Evolutionary conservation across 106 monocot species (phyloP).

Genomic region (Phalaenopsis aphrodite): DNA sequence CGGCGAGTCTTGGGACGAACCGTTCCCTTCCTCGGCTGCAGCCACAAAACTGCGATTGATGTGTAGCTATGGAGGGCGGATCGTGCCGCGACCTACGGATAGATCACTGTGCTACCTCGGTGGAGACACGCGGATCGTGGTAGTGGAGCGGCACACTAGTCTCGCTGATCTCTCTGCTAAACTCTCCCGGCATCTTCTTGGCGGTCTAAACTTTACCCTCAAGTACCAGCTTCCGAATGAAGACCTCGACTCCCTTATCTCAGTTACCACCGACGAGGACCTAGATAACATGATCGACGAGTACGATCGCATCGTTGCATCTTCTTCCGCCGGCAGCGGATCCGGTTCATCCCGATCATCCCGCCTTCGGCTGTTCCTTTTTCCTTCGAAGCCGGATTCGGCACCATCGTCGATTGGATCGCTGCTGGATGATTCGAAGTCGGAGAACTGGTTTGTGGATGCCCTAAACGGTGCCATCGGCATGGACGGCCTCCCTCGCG

Average conservation of each 20-base stretch:
- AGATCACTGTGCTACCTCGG: conserved; percentile 90
- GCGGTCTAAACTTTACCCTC: conserved; percentile 48
- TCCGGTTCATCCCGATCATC: conserved; percentile 19
- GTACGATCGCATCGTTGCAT: conserved; percentile 56
- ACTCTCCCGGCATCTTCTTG: conserved; percentile 61
- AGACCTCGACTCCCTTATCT: conserved; percentile 94
- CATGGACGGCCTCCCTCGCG: conserved; percentile 40
- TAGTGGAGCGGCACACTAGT: conserved; percentile 64
- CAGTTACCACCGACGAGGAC: conserved; percentile 90
- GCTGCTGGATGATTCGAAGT: conserved; percentile 75
- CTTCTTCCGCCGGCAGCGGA: conserved; percentile 8
- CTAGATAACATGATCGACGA: conserved; percentile 98
- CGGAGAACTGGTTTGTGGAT: conserved; percentile 92
- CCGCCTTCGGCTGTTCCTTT: conserved; percentile 72
- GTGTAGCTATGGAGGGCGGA: conserved; percentile 96
- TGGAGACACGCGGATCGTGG: conserved; percentile 88
- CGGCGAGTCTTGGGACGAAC: conserved; percentile 83
- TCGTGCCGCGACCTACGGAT: conserved; percentile 90
- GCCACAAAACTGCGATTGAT: conserved; percentile 66
- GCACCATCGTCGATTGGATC: conserved; percentile 58
- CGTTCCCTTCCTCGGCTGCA: conserved; percentile 29
- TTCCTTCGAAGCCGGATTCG: conserved; percentile 61
- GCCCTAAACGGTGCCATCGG: conserved; percentile 68
- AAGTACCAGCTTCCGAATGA: conserved; percentile 98
- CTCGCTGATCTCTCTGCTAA: conserved; percentile 54